These are phyloP conservation scores for Hypomontagnella monticulosa DNA, from an alignment of 495 filamentous ascomycete species.

Conservation along the genomic window DNA sequence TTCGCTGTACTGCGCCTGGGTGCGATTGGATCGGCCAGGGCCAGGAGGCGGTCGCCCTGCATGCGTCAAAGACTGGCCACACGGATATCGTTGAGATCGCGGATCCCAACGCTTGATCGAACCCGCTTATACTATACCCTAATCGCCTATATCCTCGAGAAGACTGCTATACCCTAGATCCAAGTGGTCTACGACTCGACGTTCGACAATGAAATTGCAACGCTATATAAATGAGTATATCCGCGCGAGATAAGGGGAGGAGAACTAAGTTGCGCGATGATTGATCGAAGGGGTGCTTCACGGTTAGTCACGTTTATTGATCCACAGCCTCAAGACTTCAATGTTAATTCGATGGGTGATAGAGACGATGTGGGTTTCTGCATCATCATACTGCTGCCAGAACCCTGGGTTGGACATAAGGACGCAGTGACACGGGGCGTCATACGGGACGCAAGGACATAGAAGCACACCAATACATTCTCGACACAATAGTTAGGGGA, in stretches of 20 bases:
- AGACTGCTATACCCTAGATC: not conserved
- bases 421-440: not conserved
- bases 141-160: not conserved
- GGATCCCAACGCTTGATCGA: conserved; percentile 2
- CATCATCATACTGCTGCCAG: not conserved
- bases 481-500: no score
- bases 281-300: not conserved
- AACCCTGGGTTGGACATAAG: not conserved
- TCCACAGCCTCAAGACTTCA: not conserved
- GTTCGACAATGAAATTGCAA: no score
- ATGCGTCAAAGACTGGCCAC: conserved; percentile 20
- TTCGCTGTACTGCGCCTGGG: conserved; percentile 73
- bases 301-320: not conserved
- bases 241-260: no score
- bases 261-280: no score
- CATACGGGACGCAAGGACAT: no score
- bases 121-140: no score
- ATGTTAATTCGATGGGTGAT: not conserved
- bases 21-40: conserved; percentile 73
- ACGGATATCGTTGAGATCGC: conserved; percentile 26
- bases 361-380: not conserved
- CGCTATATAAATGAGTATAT: no score
- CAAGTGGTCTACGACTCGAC: no score
- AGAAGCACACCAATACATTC: not conserved
- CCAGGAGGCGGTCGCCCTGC: conserved; percentile 56